Evolutionary conservation across 257 asterid species (phyloP), one percentile per base, ranked within the genome.

Genomic region (Ocimum tenuiflorum): DNA sequence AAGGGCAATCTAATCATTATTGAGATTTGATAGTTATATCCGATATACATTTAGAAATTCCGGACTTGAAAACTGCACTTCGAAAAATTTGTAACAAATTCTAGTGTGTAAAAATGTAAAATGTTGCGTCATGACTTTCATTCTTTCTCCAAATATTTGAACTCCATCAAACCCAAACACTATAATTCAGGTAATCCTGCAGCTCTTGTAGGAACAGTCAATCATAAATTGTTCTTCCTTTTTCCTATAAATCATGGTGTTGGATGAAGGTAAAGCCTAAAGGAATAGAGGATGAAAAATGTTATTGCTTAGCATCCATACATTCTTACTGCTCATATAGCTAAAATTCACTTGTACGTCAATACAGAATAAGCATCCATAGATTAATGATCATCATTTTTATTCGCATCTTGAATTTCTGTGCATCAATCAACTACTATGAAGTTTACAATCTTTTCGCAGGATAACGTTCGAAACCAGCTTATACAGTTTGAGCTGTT

Each of bases 381-480:
- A n/a, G n/a, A n/a, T n/a, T n/a, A n/a, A 1, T 1, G 4, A 1
- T 24, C 3, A 11, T 55, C 0, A n/a, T 56, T 7, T 6, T n/a
- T n/a, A n/a, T n/a, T n/a, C n/a, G n/a, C n/a, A n/a, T n/a, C n/a
- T n/a, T n/a, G n/a, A n/a, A n/a, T n/a, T n/a, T n/a, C n/a, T n/a
- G n/a, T n/a, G 6, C 23, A 27, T 41, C 67, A 50, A 29, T 15
- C 8, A 49, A 8, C 69, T 1, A 27, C 3, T 27, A 17, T 49
- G 38, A 70, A 57, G 22, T 0, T 49, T 27, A 35, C 27, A 35
- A 45, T 47, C 47, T 12, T 19, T 54, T 2, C 79, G 88, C 94
- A 90, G 99, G 99, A 94, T 76, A 94, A 89, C 12, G 99, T 90
- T 65, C 86, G 99, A 41, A 94, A 94, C 83, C 97, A 94, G 86